Conservation (phyloP, 345 rosid species). For the Xanthoceras sorbifolium region DNA sequence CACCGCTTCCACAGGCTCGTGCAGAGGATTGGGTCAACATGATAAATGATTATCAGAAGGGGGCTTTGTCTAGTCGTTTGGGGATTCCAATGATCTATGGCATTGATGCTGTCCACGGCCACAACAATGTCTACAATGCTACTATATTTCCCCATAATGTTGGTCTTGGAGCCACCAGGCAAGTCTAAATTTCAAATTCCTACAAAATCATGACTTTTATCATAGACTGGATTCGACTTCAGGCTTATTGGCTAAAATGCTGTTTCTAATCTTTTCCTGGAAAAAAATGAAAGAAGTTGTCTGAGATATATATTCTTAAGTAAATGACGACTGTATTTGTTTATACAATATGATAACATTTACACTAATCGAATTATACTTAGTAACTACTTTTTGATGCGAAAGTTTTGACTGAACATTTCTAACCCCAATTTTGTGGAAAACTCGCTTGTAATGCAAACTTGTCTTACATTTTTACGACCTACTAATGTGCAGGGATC, state of each 20-base stretch:
- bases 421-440: background rate
- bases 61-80: constrained; percentile 69
- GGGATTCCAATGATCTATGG: constrained; percentile 95
- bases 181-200: constrained; percentile 19
- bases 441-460: background rate
- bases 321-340: background rate
- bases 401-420: background rate
- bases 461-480: background rate
- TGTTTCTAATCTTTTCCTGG: background rate
- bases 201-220: no score
- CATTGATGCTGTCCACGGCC: constrained; percentile 94
- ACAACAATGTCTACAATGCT: constrained; percentile 85
- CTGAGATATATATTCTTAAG: background rate
- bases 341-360: background rate
- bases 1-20: constrained; percentile 69
- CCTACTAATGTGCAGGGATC: constrained; percentile 57
- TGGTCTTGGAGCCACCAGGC: constrained; percentile 94
- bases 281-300: background rate
- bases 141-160: constrained; percentile 90
- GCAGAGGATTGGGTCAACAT: constrained; percentile 76
- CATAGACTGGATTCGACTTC: background rate
- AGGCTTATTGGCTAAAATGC: no score
- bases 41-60: constrained; percentile 72
- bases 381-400: background rate
- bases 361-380: background rate